phyloP scores from a whole-genome alignment of 352 stramenopile genomes.

The Globisporangium perplexum region DNA sequence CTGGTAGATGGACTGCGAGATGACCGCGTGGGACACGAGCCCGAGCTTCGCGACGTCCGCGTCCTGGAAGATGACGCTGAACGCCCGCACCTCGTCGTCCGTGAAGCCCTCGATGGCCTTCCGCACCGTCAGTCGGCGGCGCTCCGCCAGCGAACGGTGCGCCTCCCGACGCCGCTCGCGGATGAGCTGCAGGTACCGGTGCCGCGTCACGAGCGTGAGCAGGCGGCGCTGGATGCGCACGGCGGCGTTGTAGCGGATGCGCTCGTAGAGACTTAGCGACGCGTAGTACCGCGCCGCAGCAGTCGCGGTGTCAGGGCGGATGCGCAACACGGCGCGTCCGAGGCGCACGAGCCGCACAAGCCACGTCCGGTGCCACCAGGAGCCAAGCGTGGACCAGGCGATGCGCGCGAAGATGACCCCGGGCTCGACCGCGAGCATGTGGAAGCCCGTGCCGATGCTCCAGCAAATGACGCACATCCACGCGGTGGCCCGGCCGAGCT shows the following conservation, averaged over 20 bases:
- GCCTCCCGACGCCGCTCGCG: slow-evolving; percentile 35
- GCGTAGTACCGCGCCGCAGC: slow-evolving; percentile 27
- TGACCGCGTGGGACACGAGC: slow-evolving; percentile 59
- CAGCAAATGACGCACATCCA: slow-evolving; percentile 52
- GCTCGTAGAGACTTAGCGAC: slow-evolving; percentile 62
- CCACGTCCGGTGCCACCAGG: slow-evolving; percentile 50
- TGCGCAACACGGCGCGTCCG: slow-evolving; percentile 39
- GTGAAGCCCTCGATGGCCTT: slow-evolving; percentile 58
- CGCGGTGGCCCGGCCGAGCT: slow-evolving; percentile 38
- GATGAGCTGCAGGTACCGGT: slow-evolving; percentile 41
- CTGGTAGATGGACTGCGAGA: slow-evolving; percentile 69
- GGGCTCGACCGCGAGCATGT: slow-evolving; percentile 48
- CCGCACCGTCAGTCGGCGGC: slow-evolving; percentile 35
- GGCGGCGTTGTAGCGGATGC: slow-evolving; percentile 58
- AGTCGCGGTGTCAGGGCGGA: slow-evolving; percentile 27
- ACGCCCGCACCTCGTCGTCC: slow-evolving; percentile 57
- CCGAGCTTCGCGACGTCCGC: slow-evolving; percentile 56
- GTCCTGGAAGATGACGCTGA: slow-evolving; percentile 55
- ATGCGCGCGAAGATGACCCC: slow-evolving; percentile 42
- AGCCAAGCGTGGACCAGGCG: slow-evolving; percentile 37
- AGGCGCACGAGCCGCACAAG: slow-evolving; percentile 34
- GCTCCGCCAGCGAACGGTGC: slow-evolving; percentile 28
- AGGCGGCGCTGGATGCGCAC: slow-evolving; percentile 61
- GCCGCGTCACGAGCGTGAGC: slow-evolving; percentile 42
- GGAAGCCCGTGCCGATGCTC: slow-evolving; percentile 34